Evolutionary conservation across 192 early-diverging fungal species (phyloP).

Genomic region (Chytriomyces hyalinus): DNA sequence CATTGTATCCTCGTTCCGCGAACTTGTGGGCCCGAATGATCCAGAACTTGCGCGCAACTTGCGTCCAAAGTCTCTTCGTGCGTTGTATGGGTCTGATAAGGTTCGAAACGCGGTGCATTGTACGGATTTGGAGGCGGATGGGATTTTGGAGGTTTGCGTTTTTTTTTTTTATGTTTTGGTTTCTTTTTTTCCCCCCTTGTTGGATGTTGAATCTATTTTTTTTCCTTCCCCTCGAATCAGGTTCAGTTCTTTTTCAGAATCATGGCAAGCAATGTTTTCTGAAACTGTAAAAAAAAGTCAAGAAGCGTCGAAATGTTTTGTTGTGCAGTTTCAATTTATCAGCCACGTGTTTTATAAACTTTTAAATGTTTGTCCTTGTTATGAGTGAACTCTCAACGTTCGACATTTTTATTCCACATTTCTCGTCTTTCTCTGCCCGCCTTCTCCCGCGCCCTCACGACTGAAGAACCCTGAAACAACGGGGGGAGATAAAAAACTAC

Average conservation of each 20-base stretch:
- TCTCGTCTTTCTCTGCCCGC: too few relatives aligned
- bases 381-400: too few relatives aligned
- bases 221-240: constrained; percentile 12
- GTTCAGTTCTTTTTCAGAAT: constrained; percentile 55
- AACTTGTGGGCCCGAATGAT: constrained; percentile 58
- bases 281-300: neutral
- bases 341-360: too few relatives aligned
- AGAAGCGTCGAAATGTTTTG: too few relatives aligned
- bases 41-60: constrained; percentile 52
- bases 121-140: constrained; percentile 65
- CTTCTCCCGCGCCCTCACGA: too few relatives aligned
- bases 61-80: constrained; percentile 54
- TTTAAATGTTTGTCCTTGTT: too few relatives aligned
- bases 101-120: constrained; percentile 63
- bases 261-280: constrained; percentile 33
- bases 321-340: too few relatives aligned
- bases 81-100: constrained; percentile 56
- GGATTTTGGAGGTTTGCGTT: constrained; percentile 52
- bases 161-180: neutral
- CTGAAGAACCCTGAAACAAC: too few relatives aligned
- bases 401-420: too few relatives aligned
- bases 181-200: neutral
- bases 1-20: constrained; percentile 54
- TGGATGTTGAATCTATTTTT: neutral
- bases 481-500: too few relatives aligned